Evolutionary conservation across 2,329 filamentous ascomycete species (phyloP).

Genomic region (Boeremia lycopersici): DNA sequence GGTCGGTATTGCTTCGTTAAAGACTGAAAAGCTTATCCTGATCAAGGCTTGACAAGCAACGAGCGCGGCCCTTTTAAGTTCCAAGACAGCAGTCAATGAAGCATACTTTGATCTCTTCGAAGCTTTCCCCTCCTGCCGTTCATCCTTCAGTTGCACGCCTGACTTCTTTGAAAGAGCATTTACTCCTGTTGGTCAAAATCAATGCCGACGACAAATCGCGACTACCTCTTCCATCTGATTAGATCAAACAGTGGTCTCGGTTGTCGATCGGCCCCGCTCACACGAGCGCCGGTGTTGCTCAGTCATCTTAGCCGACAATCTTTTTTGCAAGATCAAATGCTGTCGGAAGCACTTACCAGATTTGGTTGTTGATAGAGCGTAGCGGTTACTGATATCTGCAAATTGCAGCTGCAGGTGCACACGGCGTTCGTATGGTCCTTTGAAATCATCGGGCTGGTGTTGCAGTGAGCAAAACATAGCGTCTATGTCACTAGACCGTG

Average conservation of each 20-base stretch:
- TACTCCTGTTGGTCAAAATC: neutral
- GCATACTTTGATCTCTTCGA: neutral
- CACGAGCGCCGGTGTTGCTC: neutral
- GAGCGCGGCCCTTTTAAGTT: neutral
- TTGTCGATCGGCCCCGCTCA: neutral
- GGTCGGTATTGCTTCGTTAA: neutral
- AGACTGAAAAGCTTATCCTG: neutral
- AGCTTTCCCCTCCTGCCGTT: neutral
- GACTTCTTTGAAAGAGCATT: neutral
- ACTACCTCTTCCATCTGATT: neutral
- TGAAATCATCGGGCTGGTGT: too few relatives aligned
- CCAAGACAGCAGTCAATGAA: neutral
- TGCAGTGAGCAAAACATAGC: too few relatives aligned
- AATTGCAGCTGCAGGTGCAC: too few relatives aligned
- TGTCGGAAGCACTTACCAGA: neutral
- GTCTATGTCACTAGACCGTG: too few relatives aligned
- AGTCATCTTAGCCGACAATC: neutral
- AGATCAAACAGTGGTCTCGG: neutral
- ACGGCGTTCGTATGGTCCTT: too few relatives aligned
- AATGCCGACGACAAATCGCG: neutral
- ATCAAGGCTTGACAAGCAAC: neutral
- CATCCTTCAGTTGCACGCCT: neutral
- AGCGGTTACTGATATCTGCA: too few relatives aligned
- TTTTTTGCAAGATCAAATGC: neutral
- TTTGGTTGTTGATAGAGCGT: neutral